Evolutionary conservation across 257 asterid genomes (phyloP), one percentile per base, ranked within the genome.

Genomic region (Forsythia suspensa): DNA sequence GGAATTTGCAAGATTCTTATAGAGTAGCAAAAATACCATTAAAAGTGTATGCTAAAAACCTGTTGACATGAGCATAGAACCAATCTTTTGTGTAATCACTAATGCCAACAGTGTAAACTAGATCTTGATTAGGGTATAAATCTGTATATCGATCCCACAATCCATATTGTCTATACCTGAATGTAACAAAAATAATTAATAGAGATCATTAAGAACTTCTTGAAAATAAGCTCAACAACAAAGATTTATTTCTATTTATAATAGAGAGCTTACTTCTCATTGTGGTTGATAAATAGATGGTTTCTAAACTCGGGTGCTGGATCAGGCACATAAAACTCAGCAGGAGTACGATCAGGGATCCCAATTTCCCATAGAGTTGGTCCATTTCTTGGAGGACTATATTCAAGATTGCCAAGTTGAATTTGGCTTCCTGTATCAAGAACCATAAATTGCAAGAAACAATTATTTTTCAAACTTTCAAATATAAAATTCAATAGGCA

Each of bases 291-390:
- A 79, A 41, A 88, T 43, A 90, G 67, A 63, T 69, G 80, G 82
- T 85, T 86, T 16, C 43, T 81, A 15, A 88, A 81, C 73, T 41
- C 46, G 0, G 91, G 90, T 41, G 68, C 13, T 1, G 92, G 89
- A 81, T 90, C 91, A 13, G 94, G 94, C 0, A 90, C 46, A 79
- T 51, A 86, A 74, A 90, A 90, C 43, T 90, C 94, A 15, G 91
- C 91, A 40, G 94, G 90, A 24, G 81, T 74, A 1, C 94, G 89
- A 79, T 90, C 94, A 1, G 94, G 92, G 74, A 86, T 83, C 75
- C 94, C 94, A 24, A 90, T 90, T 85, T 90, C 94, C 94, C 94
- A 90, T 7, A 88, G 71, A 9, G 91, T 89, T 1, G 94, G 92
- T 2, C 94, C 94, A 4, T 82, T 73, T 83, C 94, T 86, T 20